Percentiles rank a stretch among this genome's conserved stretches.
Evolutionary conservation across 2,329 filamentous ascomycete genomes (phyloP).

Genomic region (Cytospora paraplurivora): DNA sequence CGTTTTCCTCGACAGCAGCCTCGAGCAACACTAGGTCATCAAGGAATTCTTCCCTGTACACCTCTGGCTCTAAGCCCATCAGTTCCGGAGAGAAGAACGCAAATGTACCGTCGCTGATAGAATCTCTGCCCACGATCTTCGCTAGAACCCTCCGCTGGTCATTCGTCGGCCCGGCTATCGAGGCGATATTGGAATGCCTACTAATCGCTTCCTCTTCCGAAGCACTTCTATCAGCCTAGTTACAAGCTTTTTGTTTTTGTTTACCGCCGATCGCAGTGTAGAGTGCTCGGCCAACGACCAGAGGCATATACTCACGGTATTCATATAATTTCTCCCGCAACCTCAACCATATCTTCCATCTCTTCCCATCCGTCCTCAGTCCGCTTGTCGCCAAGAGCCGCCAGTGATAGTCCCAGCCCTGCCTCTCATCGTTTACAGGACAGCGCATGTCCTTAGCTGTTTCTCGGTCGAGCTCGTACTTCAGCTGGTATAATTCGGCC

Average conservation of each 20-base stretch:
- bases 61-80: conserved; percentile 15
- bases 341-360: conserved; percentile 20
- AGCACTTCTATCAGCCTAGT: neutral
- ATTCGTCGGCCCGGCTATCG: conserved; percentile 9
- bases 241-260: no score
- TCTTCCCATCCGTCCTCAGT: neutral
- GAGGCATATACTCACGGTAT: conserved; percentile 10
- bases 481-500: conserved; percentile 20
- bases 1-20: conserved; percentile 6
- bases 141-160: conserved; percentile 16
- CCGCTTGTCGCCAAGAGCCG: conserved; percentile 11
- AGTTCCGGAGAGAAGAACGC: conserved; percentile 21
- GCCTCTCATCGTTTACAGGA: conserved; percentile 3
- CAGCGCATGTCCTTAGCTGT: conserved; percentile 1
- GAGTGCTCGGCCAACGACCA: no score
- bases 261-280: neutral
- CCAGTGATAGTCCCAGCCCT: conserved; percentile 25
- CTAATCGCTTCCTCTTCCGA: conserved; percentile 19
- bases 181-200: conserved; percentile 9
- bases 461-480: conserved; percentile 12
- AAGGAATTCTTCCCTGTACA: conserved; percentile 10
- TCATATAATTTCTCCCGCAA: conserved; percentile 16
- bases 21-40: conserved; percentile 22
- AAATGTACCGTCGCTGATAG: conserved; percentile 10
- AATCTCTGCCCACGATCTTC: conserved; percentile 13